These are phyloP conservation scores for Protomyces pachydermus DNA, from an alignment of 1,139 yeast genomes.

Conservation along the genomic window DNA sequence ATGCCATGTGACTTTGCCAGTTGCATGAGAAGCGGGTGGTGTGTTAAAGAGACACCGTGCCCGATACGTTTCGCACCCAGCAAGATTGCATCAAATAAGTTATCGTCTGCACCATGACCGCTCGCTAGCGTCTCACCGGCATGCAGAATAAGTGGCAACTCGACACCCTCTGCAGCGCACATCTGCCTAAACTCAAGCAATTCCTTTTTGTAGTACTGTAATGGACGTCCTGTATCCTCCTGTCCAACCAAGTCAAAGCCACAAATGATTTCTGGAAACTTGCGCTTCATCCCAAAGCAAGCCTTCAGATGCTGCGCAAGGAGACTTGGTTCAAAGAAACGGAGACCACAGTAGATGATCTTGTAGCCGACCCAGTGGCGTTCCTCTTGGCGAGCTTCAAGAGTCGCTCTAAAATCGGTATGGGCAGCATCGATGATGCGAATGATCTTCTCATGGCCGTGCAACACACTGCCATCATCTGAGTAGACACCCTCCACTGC, in stretches of 20 bases:
- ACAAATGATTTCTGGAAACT: background rate
- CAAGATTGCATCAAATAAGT: background rate
- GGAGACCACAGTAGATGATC: background rate
- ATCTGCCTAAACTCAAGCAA: background rate
- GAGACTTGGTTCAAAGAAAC: background rate
- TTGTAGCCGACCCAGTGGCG: background rate
- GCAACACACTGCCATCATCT: background rate
- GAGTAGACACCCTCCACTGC: background rate
- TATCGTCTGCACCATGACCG: slow-evolving; percentile 5
- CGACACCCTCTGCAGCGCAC: background rate
- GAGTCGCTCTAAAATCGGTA: background rate
- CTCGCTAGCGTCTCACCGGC: slow-evolving; percentile 1
- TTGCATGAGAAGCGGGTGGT: slow-evolving; percentile 1
- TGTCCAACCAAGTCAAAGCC: slow-evolving; percentile 5
- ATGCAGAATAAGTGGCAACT: background rate
- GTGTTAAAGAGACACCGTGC: background rate
- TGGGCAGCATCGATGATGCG: background rate
- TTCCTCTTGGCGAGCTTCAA: background rate
- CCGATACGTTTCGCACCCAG: slow-evolving; percentile 2
- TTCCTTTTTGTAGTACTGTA: background rate
- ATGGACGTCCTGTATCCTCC: background rate
- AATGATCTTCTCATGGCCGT: background rate
- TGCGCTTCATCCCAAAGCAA: background rate
- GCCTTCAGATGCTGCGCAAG: background rate
- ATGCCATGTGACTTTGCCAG: background rate